Conservation (phyloP, 805 yeast genomes). For the Cyberlindnera suaveolens region DNA sequence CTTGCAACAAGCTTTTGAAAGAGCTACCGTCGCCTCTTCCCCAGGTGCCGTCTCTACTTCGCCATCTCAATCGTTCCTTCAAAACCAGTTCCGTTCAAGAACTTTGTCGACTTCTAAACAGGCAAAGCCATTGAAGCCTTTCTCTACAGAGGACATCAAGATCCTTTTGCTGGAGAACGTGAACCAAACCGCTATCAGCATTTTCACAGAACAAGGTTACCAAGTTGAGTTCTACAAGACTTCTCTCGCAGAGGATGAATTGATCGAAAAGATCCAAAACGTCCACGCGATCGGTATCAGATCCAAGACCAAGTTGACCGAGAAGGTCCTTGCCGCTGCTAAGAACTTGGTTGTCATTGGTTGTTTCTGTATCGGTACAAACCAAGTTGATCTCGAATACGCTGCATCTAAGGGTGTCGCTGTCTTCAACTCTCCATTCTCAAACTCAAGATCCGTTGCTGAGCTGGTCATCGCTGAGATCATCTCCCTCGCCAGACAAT, state of each 20-base stretch:
- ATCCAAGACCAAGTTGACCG: constrained; percentile 89
- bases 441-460: constrained; percentile 97
- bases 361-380: constrained; percentile 98
- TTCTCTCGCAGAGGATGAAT: constrained; percentile 85
- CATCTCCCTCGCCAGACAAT: constrained; percentile 89
- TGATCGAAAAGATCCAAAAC: constrained; percentile 86
- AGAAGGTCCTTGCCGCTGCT: constrained; percentile 75
- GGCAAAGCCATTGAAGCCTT: constrained; percentile 81
- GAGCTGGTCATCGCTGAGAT: constrained; percentile 95
- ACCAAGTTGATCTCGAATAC: constrained; percentile 88
- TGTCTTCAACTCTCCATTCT: constrained; percentile 97
- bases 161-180: constrained; percentile 88
- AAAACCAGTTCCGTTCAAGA: constrained; percentile 39
- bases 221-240: constrained; percentile 93
- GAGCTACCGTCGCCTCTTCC: constrained; percentile 48
- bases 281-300: constrained; percentile 98
- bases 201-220: constrained; percentile 85
- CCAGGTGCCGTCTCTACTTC: constrained; percentile 77
- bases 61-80: constrained; percentile 66
- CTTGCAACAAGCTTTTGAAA: constrained; percentile 48
- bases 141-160: constrained; percentile 91
- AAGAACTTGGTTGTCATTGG: constrained; percentile 87
- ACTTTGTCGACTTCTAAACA: constrained; percentile 38
- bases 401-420: constrained; percentile 94
- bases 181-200: constrained; percentile 84